Percentiles rank a stretch among this genome's conserved stretches.
Conservation (phyloP, 768 basidiomycete genomes). For the Mycena rebaudengoi region DNA sequence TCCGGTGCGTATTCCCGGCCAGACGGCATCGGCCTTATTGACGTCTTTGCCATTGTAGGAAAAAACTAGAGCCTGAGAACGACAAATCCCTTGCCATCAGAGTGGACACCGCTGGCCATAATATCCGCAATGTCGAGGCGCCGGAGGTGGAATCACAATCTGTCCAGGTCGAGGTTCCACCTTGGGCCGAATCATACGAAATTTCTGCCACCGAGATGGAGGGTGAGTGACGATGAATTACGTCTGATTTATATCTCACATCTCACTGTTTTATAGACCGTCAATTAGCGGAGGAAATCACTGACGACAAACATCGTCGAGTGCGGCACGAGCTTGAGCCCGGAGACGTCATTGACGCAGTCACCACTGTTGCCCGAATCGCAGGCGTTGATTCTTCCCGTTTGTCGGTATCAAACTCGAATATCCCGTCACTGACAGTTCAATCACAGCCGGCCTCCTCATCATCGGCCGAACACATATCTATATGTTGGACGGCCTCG, state of each 20-base stretch:
- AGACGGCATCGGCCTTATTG: neutral
- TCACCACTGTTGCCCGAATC: constrained; percentile 86
- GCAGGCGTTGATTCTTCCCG: constrained; percentile 93
- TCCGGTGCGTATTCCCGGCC: constrained; percentile 59
- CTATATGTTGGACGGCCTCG: constrained; percentile 91
- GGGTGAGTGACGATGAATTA: constrained; percentile 46
- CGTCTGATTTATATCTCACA: neutral
- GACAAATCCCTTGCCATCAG: constrained; percentile 57
- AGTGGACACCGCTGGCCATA: constrained; percentile 52
- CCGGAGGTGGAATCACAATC: constrained; percentile 61
- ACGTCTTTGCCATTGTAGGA: constrained; percentile 50
- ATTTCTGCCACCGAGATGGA: constrained; percentile 70
- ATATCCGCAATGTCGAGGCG: constrained; percentile 58
- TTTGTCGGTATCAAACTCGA: constrained; percentile 49
- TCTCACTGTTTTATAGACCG: constrained; percentile 46
- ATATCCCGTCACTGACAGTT: neutral
- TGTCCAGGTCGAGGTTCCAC: constrained; percentile 67
- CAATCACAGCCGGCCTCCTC: constrained; percentile 79
- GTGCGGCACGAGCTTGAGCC: constrained; percentile 89
- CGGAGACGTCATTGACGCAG: constrained; percentile 89
- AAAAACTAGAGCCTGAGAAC: constrained; percentile 75
- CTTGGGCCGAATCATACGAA: constrained; percentile 80
- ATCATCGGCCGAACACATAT: constrained; percentile 87
- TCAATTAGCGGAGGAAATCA: constrained; percentile 76
- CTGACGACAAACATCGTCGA: constrained; percentile 88